A percentile compares a stretch with the other conserved stretches of the same genome.
Conservation (phyloP, 371 early-diverging fungal genomes). For the Thermomucor indicae-seudaticae region DNA sequence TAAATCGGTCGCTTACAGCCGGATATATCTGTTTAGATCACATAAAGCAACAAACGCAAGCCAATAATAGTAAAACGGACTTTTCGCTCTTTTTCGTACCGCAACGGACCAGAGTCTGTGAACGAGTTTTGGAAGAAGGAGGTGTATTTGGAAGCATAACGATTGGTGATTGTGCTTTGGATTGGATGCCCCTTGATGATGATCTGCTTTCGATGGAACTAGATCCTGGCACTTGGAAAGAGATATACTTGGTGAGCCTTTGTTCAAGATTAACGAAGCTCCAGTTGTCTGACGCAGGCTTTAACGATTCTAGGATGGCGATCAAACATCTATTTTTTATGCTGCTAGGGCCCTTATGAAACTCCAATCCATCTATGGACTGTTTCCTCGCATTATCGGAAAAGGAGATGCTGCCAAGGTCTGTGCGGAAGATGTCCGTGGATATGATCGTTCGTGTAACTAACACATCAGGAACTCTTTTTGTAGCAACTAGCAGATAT, state of each 20-base stretch:
- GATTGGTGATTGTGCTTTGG: constrained; percentile 85
- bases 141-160: constrained; percentile 87
- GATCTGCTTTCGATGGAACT: constrained; percentile 90
- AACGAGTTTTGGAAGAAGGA: constrained; percentile 84
- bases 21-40: constrained; percentile 23
- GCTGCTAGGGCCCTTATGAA: constrained; percentile 84
- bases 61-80: constrained; percentile 26
- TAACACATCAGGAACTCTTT: background rate
- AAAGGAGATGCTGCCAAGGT: constrained; percentile 85
- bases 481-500: constrained; percentile 69
- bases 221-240: constrained; percentile 69
- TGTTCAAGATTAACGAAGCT: background rate
- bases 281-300: too few species aligned
- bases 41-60: constrained; percentile 31
- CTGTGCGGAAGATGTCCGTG: too few species aligned
- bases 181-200: constrained; percentile 86
- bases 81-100: constrained; percentile 88
- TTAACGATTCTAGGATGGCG: constrained; percentile 63
- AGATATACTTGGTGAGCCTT: constrained; percentile 66
- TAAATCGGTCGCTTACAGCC: background rate
- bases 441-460: background rate
- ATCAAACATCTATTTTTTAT: constrained; percentile 74
- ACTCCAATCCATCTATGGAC: constrained; percentile 80
- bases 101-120: constrained; percentile 81
- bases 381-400: constrained; percentile 85